These are phyloP conservation scores for Royoungia palumana DNA, from an alignment of 768 basidiomycete species.

Conservation along the genomic window DNA sequence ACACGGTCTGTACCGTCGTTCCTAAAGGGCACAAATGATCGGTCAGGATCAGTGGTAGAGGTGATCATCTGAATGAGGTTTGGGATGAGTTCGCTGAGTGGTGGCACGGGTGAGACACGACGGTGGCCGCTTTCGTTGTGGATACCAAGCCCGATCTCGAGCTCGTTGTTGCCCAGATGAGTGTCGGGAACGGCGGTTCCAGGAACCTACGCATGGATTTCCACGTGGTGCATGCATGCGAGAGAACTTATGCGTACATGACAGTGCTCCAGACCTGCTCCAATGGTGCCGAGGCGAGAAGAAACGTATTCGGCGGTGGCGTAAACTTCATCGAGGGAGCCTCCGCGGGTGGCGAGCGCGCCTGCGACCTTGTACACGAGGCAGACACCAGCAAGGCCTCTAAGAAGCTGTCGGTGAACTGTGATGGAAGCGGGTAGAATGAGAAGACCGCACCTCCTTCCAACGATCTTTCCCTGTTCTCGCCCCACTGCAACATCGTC, in stretches of 20 bases:
- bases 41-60: conserved; percentile 70
- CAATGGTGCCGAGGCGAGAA: conserved; percentile 72
- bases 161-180: conserved; percentile 57
- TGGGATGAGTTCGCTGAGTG: conserved; percentile 65
- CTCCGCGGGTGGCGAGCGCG: conserved; percentile 69
- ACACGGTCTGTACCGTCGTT: conserved; percentile 63
- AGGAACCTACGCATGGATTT: conserved; percentile 52
- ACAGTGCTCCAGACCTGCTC: conserved; percentile 85
- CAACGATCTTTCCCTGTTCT: conserved; percentile 80
- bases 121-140: conserved; percentile 84
- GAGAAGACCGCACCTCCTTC: conserved; percentile 52
- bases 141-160: conserved; percentile 89
- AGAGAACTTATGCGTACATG: conserved; percentile 47
- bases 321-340: conserved; percentile 65
- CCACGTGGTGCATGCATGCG: background rate
- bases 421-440: background rate
- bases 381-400: conserved; percentile 79
- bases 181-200: conserved; percentile 62
- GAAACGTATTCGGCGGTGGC: conserved; percentile 62
- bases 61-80: conserved; percentile 67
- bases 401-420: conserved; percentile 23
- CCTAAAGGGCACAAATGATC: conserved; percentile 71
- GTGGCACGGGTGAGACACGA: conserved; percentile 67
- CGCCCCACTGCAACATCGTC: conserved; percentile 88
- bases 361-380: conserved; percentile 91